phyloP scores from a whole-genome alignment of 1,139 yeast species.

The Pichia sp. region DNA sequence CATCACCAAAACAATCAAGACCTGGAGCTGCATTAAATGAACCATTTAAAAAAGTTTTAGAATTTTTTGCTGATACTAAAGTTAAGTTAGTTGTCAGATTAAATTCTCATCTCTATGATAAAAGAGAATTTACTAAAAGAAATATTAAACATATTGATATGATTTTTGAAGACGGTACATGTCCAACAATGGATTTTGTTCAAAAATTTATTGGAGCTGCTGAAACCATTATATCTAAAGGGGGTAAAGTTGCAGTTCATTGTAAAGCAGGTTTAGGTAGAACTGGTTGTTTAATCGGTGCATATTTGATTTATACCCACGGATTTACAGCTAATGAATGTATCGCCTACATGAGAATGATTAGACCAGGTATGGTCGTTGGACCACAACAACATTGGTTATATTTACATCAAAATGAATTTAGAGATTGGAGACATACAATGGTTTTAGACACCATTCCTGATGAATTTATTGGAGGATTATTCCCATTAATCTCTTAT shows the following conservation, averaged over 20 bases:
- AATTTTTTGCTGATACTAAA: conserved; percentile 62
- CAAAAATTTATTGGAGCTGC: conserved; percentile 92
- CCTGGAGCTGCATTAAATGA: conserved; percentile 48
- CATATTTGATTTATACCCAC: conserved; percentile 90
- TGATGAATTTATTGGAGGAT: conserved; percentile 70
- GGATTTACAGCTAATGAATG: conserved; percentile 97
- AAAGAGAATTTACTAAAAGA: conserved; percentile 70
- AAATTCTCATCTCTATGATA: conserved; percentile 85
- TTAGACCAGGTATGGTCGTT: conserved; percentile 98
- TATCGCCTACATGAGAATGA: conserved; percentile 91
- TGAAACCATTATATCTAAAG: conserved; percentile 73
- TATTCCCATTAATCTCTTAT: conserved; percentile 60
- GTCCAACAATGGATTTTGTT: conserved; percentile 91
- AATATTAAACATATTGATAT: conserved; percentile 88
- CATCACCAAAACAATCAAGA: conserved; percentile 82
- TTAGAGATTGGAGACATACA: conserved; percentile 92
- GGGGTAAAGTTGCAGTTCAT: conserved; percentile 95
- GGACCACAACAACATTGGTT: conserved; percentile 99
- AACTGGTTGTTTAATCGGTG: conserved; percentile 96
- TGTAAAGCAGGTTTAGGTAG: conserved; percentile 98
- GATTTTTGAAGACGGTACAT: conserved; percentile 97
- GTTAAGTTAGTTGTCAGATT: conserved; percentile 88
- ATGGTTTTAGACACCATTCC: conserved; percentile 75
- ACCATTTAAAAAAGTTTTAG: conserved; percentile 75
- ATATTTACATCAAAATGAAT: conserved; percentile 90